Evolutionary conservation across 2,329 filamentous ascomycete genomes (phyloP).

Genomic region (Aureobasidium musti): DNA sequence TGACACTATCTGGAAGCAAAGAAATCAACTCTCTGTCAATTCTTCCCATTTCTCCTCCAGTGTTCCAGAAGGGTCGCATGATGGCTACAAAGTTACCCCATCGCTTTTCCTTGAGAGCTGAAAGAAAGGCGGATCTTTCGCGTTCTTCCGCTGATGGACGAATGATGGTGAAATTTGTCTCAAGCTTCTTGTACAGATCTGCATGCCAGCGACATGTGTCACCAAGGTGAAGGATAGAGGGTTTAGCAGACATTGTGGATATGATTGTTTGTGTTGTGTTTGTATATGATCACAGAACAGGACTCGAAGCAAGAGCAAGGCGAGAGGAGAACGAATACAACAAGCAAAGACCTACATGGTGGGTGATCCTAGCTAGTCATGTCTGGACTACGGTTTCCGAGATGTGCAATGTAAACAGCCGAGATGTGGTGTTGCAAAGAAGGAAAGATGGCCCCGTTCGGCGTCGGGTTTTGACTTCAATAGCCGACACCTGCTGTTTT

Average conservation of each 20-base stretch:
- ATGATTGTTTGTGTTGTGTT: neutral
- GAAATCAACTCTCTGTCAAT: conserved; percentile 63
- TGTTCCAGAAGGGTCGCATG: conserved; percentile 64
- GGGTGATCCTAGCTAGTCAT: neutral
- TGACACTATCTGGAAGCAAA: conserved; percentile 55
- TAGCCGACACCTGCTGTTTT: conserved; percentile 12
- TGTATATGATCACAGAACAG: neutral
- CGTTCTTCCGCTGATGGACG: conserved; percentile 45
- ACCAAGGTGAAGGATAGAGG: conserved; percentile 48
- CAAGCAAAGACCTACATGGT: neutral
- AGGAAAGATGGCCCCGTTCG: neutral
- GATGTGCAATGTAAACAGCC: neutral
- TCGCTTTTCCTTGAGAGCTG: conserved; percentile 42
- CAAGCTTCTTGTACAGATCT: conserved; percentile 44
- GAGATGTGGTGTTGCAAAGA: neutral
- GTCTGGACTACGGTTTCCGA: conserved; percentile 25
- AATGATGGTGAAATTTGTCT: conserved; percentile 44
- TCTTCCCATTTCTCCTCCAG: conserved; percentile 65
- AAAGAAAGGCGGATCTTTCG: conserved; percentile 43
- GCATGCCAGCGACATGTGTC: conserved; percentile 52
- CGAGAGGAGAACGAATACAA: neutral
- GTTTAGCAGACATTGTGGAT: conserved; percentile 36
- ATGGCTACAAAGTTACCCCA: conserved; percentile 51
- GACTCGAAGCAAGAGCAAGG: neutral
- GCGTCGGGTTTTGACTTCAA: conserved; percentile 20